Conservation (phyloP, 768 basidiomycete species). For the Pleurotus salmoneostramineus region DNA sequence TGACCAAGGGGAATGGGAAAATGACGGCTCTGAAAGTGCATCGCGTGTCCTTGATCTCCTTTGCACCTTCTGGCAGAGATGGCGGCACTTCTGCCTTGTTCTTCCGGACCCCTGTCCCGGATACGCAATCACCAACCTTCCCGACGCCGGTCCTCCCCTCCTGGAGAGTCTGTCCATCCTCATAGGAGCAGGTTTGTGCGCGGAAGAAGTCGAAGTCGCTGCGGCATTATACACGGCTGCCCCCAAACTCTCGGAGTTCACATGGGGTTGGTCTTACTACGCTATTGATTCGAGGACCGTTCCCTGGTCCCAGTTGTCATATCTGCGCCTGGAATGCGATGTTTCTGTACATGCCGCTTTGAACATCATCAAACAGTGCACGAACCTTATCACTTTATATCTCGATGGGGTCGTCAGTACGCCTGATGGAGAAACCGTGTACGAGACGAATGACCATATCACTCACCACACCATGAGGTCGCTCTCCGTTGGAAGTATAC, state of each 20-base stretch:
- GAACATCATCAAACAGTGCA: background rate
- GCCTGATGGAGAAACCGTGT: background rate
- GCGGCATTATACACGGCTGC: background rate
- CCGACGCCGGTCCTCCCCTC: conserved; percentile 3
- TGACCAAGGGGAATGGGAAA: background rate
- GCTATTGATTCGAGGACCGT: background rate
- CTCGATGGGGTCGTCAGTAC: background rate
- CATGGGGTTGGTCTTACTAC: conserved; percentile 5
- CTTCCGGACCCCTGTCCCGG: conserved; percentile 3
- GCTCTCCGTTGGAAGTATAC: background rate
- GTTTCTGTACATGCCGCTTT: background rate
- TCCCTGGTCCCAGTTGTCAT: conserved; percentile 3
- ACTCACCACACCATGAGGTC: background rate
- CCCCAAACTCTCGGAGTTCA: conserved; percentile 5
- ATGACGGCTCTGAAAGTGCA: conserved; percentile 2
- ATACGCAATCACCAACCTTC: conserved; percentile 3
- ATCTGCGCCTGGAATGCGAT: conserved; percentile 3
- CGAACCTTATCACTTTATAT: background rate
- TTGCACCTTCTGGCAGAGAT: background rate
- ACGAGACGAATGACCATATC: background rate
- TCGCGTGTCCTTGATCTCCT: conserved; percentile 1
- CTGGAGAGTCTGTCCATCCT: background rate
- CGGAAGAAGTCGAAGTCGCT: background rate
- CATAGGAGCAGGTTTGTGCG: conserved; percentile 2
- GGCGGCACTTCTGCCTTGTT: conserved; percentile 1